phyloP scores from a whole-genome alignment of 306 rosid genomes.

The Abrus precatorius region DNA sequence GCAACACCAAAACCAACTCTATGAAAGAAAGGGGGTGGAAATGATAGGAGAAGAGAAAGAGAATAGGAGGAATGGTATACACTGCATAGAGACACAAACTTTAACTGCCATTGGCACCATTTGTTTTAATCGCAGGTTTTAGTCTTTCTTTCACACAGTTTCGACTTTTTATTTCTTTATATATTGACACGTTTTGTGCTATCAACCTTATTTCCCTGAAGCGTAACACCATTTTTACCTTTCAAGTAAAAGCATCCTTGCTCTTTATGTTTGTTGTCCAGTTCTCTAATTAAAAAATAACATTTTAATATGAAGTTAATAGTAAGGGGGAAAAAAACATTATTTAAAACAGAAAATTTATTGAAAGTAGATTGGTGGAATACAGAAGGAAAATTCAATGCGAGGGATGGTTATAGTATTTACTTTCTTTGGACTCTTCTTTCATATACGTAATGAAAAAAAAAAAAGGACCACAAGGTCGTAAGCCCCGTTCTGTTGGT shows the following conservation, averaged over 20 bases:
- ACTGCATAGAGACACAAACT: conserved; percentile 28
- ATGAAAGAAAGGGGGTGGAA: conserved; percentile 6
- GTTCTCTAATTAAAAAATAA: background rate
- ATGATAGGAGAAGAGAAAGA: background rate
- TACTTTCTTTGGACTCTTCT: too few relatives aligned
- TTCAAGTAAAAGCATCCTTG: background rate
- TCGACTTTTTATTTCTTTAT: background rate
- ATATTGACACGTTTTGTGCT: conserved; percentile 53
- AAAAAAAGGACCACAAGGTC: too few relatives aligned
- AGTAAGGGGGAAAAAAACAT: background rate
- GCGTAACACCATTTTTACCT: background rate
- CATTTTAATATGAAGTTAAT: background rate
- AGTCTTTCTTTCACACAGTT: background rate
- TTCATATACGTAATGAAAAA: too few relatives aligned
- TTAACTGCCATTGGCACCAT: conserved; percentile 51
- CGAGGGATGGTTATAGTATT: background rate
- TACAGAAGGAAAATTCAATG: background rate
- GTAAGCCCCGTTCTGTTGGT: conserved; percentile 58
- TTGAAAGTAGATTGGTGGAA: background rate
- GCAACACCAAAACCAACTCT: background rate
- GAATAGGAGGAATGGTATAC: background rate
- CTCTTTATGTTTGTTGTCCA: background rate
- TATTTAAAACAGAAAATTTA: background rate
- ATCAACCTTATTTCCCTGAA: conserved; percentile 4
- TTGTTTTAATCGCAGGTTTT: conserved; percentile 15